phyloP scores from a whole-genome alignment of 2,329 filamentous ascomycete genomes.

The Geosmithia flava region DNA sequence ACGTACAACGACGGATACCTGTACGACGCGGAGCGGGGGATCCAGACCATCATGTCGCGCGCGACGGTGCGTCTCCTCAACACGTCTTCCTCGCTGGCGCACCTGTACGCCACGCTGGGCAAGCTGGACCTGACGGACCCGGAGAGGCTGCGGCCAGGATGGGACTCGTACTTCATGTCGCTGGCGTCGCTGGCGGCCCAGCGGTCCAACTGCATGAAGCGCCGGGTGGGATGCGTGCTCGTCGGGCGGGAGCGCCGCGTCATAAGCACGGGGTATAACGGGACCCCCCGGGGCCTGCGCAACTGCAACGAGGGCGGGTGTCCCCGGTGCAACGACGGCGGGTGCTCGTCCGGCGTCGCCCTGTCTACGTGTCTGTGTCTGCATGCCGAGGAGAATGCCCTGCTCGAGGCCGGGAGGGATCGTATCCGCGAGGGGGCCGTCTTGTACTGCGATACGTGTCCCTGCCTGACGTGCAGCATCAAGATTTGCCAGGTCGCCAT shows the following conservation, averaged over 20 bases:
- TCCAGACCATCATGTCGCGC: conserved; percentile 66
- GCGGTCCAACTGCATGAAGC: conserved; percentile 95
- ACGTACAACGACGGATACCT: conserved; percentile 57
- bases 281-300: conserved; percentile 75
- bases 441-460: conserved; percentile 92
- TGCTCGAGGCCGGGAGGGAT: conserved; percentile 88
- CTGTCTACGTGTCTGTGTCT: conserved; percentile 86
- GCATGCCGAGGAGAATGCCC: conserved; percentile 96
- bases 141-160: conserved; percentile 72
- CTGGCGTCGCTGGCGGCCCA: conserved; percentile 85
- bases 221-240: conserved; percentile 86
- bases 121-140: conserved; percentile 67
- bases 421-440: conserved; percentile 71
- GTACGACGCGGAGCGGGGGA: conserved; percentile 52
- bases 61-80: conserved; percentile 83
- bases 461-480: conserved; percentile 93
- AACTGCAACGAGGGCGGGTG: conserved; percentile 95
- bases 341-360: conserved; percentile 49
- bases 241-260: conserved; percentile 72
- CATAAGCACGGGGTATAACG: conserved; percentile 93
- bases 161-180: conserved; percentile 98
- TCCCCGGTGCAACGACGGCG: conserved; percentile 68
- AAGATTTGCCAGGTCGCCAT: conserved; percentile 98
- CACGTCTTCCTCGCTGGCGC: conserved; percentile 57
- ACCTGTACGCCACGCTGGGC: conserved; percentile 60